Conservation (phyloP, 805 yeast genomes). For the Nakazawaea pomicola region DNA sequence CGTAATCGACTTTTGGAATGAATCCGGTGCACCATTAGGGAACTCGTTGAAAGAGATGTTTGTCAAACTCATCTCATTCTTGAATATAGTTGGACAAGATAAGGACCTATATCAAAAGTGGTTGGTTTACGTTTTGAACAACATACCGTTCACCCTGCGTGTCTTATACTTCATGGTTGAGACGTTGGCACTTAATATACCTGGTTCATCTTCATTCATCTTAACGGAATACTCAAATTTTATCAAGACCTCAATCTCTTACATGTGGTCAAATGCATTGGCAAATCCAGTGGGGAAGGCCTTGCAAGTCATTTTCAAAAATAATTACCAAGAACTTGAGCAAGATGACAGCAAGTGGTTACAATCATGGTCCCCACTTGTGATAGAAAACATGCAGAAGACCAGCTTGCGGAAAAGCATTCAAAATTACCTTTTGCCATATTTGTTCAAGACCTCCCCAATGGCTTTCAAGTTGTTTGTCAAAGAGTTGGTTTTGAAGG, state of each 20-base stretch:
- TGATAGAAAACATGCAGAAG: conserved; percentile 30
- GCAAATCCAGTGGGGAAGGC: conserved; percentile 67
- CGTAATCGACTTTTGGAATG: conserved; percentile 65
- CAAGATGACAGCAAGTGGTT: conserved; percentile 39
- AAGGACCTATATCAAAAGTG: conserved; percentile 34
- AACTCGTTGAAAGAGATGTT: conserved; percentile 65
- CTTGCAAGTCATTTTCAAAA: conserved; percentile 34
- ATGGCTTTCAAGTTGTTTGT: conserved; percentile 36
- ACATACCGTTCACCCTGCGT: conserved; percentile 46
- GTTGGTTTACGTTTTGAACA: conserved; percentile 36
- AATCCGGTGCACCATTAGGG: conserved; percentile 63
- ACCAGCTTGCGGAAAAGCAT: conserved; percentile 38
- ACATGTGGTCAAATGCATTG: conserved; percentile 53
- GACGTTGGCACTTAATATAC: conserved; percentile 42
- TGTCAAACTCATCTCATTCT: conserved; percentile 41
- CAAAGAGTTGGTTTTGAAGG: conserved; percentile 22
- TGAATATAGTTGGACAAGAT: conserved; percentile 24
- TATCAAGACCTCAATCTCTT: conserved; percentile 38
- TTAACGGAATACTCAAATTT: conserved; percentile 41
- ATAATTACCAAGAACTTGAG: conserved; percentile 24
- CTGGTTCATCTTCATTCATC: conserved; percentile 32
- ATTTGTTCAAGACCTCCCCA: conserved; percentile 50
- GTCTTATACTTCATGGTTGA: conserved; percentile 61
- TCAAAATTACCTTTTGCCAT: conserved; percentile 57
- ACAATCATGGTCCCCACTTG: conserved; percentile 41